Base-by-base conservation (phyloP, 2,329 filamentous ascomycete genomes). In the Lachnellula subtilissima region DNA sequence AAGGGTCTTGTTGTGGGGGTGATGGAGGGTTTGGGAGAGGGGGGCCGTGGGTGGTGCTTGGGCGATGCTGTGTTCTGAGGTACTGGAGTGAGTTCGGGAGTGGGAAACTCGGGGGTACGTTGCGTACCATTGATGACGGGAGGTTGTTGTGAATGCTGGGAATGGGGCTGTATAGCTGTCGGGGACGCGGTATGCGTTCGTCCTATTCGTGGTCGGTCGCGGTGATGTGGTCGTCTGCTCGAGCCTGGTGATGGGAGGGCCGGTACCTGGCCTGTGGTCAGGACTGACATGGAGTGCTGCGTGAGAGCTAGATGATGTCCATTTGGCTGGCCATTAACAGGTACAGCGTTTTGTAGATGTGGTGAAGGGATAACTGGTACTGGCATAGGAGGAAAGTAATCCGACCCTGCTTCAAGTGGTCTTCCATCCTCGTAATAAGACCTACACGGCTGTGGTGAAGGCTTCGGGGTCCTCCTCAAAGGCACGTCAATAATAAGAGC, bases 401-500 rank as follows among this genome's bases (percentile, higher is more conserved):
- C 91, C 48, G 82, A 83, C 25, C 85, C 86, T 56, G 78, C 80
- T 69, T 93, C 88, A 4, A 81, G 77, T 9, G 88, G 87, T 36
- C 83, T 77, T 19, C 76, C 75, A 22, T 89, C 85, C 60, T 78
- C 72, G 67, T 82, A 81, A 67, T 82, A 83, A 58, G 76, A 75
- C 47, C 78, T 74, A 40, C 76, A 71, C 43, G 72, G 58, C 56
- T 86, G 80, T 2, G 92, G 92, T 9, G 91, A 96, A 11, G 89
- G 85, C 64, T 87, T 88, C 1, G 92, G 91, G 0, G 90, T 92
- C 57, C 87, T 82, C 53, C 85, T 83, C 37, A 79, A 75, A 15
- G 91, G 90, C 19, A 95, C 85, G 65, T 97, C 92, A 68, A 99
- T 96, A 61, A 97, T 70, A 59, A 99, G 79, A 7, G 94, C 94